Evolutionary conservation across 306 rosid genomes (phyloP).

Genomic region (Herpetospermum pedunculosum): DNA sequence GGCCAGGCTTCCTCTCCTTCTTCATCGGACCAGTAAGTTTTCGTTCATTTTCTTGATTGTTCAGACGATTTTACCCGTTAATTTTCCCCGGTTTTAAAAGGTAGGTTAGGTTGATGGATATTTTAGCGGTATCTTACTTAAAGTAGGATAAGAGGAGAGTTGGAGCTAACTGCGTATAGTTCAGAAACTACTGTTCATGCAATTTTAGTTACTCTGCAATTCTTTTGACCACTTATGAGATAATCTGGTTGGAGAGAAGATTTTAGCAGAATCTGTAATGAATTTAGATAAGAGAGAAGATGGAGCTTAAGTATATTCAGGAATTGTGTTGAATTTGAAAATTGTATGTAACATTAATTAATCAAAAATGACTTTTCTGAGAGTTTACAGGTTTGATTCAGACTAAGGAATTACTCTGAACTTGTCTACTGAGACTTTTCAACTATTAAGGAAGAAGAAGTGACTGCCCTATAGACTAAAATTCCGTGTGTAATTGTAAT

Average conservation of each 20-base stretch:
- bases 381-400: not conserved
- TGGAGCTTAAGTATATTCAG: not conserved
- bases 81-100: not conserved
- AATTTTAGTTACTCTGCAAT: not conserved
- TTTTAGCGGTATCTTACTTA: not conserved
- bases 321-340: not conserved
- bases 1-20: slow-evolving; percentile 1
- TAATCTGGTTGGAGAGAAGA: not conserved
- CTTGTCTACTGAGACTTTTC: not conserved
- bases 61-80: not conserved
- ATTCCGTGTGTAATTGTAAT: not conserved
- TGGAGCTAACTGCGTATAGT: not conserved
- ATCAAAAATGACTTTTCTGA: not conserved
- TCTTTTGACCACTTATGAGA: not conserved
- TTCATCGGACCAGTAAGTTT: slow-evolving; percentile 18
- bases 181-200: not conserved
- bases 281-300: not conserved
- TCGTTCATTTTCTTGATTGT: not conserved
- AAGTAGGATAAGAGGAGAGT: not conserved
- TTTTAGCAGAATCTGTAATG: not conserved
- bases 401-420: not conserved
- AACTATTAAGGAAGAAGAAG: not conserved
- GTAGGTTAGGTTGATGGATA: not conserved
- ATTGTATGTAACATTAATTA: not conserved
- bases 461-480: not conserved